Evolutionary conservation across 2,329 filamentous ascomycete species (phyloP).

Genomic region (Colletotrichum endophyticum): DNA sequence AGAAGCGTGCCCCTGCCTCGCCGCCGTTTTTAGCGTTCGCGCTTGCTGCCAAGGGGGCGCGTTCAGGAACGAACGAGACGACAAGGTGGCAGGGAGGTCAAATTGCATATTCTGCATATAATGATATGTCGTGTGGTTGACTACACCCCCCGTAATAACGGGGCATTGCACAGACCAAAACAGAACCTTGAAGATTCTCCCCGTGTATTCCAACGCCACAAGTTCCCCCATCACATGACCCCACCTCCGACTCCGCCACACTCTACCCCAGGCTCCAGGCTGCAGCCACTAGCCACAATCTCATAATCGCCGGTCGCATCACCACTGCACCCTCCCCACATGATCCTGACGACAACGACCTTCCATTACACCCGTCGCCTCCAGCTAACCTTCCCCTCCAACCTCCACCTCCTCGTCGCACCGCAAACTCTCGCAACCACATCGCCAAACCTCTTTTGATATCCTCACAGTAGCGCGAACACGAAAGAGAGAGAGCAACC

Average conservation of each 20-base stretch:
- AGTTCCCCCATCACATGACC: background rate
- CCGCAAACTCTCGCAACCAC: background rate
- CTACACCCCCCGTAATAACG: background rate
- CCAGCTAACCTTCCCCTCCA: background rate
- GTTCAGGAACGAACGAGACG: background rate
- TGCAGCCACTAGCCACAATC: background rate
- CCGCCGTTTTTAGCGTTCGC: background rate
- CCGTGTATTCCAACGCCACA: background rate
- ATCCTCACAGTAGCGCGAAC: background rate
- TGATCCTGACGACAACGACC: conserved; percentile 19
- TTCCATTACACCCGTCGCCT: background rate
- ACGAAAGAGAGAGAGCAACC: background rate
- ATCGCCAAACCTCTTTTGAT: background rate
- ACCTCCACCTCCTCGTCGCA: background rate
- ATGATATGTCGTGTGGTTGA: accelerated
- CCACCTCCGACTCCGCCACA: background rate
- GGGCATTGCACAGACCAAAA: background rate
- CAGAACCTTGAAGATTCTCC: background rate
- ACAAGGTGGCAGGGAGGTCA: background rate
- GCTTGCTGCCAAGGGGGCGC: background rate
- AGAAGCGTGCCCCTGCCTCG: background rate
- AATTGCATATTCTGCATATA: background rate
- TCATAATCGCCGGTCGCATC: conserved; percentile 5
- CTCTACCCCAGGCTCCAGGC: conserved; percentile 6
- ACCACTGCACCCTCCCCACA: conserved; percentile 10